Percentiles rank a stretch among this genome's conserved stretches.
Conservation (phyloP, 495 filamentous ascomycete genomes). For the Aspergillus funiculosus region DNA sequence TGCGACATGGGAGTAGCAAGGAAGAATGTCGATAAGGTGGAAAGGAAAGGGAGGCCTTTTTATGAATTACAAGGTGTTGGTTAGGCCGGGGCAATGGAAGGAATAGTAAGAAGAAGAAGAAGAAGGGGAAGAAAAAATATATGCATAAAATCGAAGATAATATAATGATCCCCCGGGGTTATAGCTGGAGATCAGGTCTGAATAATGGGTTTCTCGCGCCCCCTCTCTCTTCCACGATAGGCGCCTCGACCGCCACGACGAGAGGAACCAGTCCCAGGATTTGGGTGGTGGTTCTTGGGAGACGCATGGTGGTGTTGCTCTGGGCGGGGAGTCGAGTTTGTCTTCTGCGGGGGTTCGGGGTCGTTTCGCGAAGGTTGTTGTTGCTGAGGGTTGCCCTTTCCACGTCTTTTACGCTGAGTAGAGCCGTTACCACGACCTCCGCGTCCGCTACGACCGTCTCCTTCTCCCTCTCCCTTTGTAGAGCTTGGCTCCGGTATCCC, state of each 20-base stretch:
- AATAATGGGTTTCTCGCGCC: background rate
- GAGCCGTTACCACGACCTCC: conserved; percentile 25
- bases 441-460: conserved; percentile 18
- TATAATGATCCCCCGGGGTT: no score
- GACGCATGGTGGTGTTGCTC: conserved; percentile 7
- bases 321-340: conserved; percentile 2
- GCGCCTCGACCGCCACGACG: conserved; percentile 19
- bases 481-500: conserved; percentile 52
- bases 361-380: conserved; percentile 8
- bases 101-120: no score
- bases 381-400: conserved; percentile 18
- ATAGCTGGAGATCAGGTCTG: no score
- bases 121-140: no score
- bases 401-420: conserved; percentile 26
- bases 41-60: no score
- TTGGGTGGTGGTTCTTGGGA: conserved; percentile 5
- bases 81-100: no score
- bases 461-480: conserved; percentile 12
- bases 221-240: conserved; percentile 9
- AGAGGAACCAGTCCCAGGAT: background rate
- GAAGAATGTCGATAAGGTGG: no score
- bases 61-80: no score
- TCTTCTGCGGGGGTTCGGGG: conserved; percentile 1
- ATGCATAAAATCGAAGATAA: no score
- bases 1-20: no score